A percentile compares a stretch with the other conserved stretches of the same genome.
Evolutionary conservation across 208 protist genomes (phyloP).

Genomic region (Leishmania turanica): DNA sequence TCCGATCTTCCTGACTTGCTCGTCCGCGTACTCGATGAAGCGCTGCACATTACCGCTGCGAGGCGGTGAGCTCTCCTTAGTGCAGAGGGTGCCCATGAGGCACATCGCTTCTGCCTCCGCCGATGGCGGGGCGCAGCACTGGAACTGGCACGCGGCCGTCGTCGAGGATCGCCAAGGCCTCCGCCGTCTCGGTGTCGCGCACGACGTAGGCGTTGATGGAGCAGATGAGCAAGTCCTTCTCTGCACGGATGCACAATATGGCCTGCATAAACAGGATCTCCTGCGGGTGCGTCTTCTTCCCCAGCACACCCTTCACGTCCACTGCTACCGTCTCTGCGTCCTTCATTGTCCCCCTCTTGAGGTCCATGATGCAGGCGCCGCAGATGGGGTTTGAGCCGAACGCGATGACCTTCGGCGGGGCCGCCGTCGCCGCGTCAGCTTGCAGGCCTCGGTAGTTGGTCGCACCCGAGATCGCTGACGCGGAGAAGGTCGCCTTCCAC

Average conservation of each 20-base stretch:
- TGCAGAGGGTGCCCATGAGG: constrained; percentile 29
- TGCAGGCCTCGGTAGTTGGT: constrained; percentile 47
- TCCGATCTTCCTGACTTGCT: constrained; percentile 34
- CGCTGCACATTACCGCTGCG: constrained; percentile 81
- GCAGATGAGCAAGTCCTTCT: constrained; percentile 36
- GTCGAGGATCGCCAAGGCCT: constrained; percentile 44
- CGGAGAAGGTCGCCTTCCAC: constrained; percentile 37
- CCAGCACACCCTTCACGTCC: constrained; percentile 31
- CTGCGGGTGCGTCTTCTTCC: constrained; percentile 23
- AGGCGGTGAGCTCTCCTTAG: constrained; percentile 46
- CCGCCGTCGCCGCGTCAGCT: constrained; percentile 4
- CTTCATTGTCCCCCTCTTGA: constrained; percentile 29
- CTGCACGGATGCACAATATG: constrained; percentile 37
- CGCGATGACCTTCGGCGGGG: constrained; percentile 25
- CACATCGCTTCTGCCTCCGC: constrained; percentile 42
- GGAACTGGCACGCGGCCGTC: constrained; percentile 43
- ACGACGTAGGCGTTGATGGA: constrained; percentile 42
- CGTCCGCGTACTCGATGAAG: constrained; percentile 65
- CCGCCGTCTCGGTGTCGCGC: constrained; percentile 34
- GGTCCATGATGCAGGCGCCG: constrained; percentile 53
- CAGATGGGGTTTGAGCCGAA: constrained; percentile 70
- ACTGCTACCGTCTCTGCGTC: constrained; percentile 31
- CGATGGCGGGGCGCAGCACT: constrained; percentile 50
- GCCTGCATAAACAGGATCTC: constrained; percentile 49
- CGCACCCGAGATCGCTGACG: constrained; percentile 34